Evolutionary conservation across 306 rosid species (phyloP).

Genomic region (Cicer bijugum): DNA sequence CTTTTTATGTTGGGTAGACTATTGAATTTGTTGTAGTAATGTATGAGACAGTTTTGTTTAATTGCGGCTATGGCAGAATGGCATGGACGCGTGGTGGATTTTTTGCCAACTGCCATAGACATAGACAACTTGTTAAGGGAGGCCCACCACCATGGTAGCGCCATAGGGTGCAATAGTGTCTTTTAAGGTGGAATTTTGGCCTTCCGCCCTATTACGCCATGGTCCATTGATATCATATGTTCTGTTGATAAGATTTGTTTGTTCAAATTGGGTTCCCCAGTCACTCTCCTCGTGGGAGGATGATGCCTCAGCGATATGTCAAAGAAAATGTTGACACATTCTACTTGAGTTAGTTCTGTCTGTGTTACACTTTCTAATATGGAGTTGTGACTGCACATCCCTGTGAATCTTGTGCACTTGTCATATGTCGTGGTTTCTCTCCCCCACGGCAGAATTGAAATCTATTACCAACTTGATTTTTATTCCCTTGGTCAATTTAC

Average conservation of each 20-base stretch:
- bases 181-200: neutral
- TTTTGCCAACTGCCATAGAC: neutral
- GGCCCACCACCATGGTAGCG: neutral
- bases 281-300: neutral
- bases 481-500: conserved; percentile 1
- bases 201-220: neutral
- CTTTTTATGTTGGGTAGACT: conserved; percentile 19
- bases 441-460: conserved; percentile 3
- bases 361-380: conserved; percentile 5
- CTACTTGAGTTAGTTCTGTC: neutral
- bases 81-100: neutral
- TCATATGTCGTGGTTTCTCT: neutral
- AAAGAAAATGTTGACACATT: conserved; percentile 7
- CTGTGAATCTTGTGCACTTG: neutral
- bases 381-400: conserved; percentile 19
- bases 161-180: neutral
- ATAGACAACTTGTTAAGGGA: neutral
- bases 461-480: neutral
- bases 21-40: conserved; percentile 27
- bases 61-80: neutral
- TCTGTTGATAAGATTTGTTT: conserved; percentile 13
- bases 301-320: conserved; percentile 1
- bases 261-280: neutral
- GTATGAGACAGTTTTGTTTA: neutral
- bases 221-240: neutral